A percentile compares a stretch with the other conserved stretches of the same genome.
Evolutionary conservation across 2,329 filamentous ascomycete species (phyloP).

Genomic region (Colletotrichum tanaceti): DNA sequence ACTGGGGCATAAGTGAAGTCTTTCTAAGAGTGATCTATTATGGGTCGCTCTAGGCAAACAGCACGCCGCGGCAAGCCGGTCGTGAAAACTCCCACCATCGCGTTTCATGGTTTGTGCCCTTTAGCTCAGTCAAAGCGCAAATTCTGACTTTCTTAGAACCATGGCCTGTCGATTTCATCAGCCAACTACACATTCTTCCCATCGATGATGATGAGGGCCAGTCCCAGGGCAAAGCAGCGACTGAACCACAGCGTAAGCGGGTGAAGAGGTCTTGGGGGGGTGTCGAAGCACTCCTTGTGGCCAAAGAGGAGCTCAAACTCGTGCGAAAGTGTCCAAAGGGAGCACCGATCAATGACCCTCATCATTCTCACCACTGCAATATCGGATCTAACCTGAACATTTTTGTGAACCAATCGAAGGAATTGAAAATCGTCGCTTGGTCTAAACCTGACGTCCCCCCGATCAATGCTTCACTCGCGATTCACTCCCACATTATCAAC

Average conservation of each 20-base stretch:
- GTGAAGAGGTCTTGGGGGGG: constrained; percentile 17
- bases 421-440: constrained; percentile 17
- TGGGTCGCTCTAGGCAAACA: constrained; percentile 29
- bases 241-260: constrained; percentile 26
- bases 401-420: neutral
- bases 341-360: neutral
- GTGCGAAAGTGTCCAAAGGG: constrained; percentile 24
- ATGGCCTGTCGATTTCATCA: constrained; percentile 29
- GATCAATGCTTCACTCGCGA: constrained; percentile 16
- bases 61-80: constrained; percentile 24
- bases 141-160: constrained; percentile 21
- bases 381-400: constrained; percentile 24
- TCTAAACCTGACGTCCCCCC: neutral
- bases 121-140: neutral
- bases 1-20: neutral
- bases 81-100: constrained; percentile 6
- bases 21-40: constrained; percentile 4
- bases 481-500: constrained; percentile 4
- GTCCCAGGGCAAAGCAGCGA: neutral
- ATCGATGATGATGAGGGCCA: constrained; percentile 11
- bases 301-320: constrained; percentile 23
- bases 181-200: constrained; percentile 16
- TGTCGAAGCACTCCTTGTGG: constrained; percentile 13
- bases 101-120: constrained; percentile 29
- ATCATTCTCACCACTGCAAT: neutral